Evolutionary conservation across 257 asterid species (phyloP), one percentile per base, ranked within the genome.

Genomic region (Solanum chmielewskii): DNA sequence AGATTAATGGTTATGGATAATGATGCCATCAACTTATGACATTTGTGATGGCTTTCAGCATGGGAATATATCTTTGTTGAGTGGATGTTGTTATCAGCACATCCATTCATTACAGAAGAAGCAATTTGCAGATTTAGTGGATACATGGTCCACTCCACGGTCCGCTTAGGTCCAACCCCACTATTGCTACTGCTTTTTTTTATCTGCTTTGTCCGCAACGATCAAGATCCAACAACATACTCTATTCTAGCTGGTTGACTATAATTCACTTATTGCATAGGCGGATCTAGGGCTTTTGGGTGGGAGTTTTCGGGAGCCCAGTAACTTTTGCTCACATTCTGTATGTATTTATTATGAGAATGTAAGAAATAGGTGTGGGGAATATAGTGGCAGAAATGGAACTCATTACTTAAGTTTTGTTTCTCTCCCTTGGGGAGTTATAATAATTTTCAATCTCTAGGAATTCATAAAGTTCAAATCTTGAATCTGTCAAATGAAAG

Each of bases 1-100:
- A 83, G 70, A 73, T 44, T 25, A 77, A 84, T 84, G 91, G 88
- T 89, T 74, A 74, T 90, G 91, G 93, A 88, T 84, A 73, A 80
- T 87, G 89, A 90, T 87, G 85, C 87, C 37, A 66, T 78, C 56
- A 78, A 78, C 84, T 78, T 78, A 83, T 62, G 82, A 76, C 83
- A 84, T 18, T 42, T 73, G 66, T 84, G 66, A 68, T 45, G 76
- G 41, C 83, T 81, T 77, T 33, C 85, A 89, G 90, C 84, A 6
- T 66, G 73, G 29, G 82, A 75, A 75, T 85, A 75, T 80, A 84
- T 69, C 59, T 29, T 81, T 49, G 44, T 25, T 49, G 69, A 81
- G 69, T 81, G 85, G 85, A 81, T 68, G 76, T 69, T 37, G 23
- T 85, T 68, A 42, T 68, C 87, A 66, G 78, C 80, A 68, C 49